phyloP scores from a whole-genome alignment of 2,329 filamentous ascomycete genomes.

The Fusarium poae region DNA sequence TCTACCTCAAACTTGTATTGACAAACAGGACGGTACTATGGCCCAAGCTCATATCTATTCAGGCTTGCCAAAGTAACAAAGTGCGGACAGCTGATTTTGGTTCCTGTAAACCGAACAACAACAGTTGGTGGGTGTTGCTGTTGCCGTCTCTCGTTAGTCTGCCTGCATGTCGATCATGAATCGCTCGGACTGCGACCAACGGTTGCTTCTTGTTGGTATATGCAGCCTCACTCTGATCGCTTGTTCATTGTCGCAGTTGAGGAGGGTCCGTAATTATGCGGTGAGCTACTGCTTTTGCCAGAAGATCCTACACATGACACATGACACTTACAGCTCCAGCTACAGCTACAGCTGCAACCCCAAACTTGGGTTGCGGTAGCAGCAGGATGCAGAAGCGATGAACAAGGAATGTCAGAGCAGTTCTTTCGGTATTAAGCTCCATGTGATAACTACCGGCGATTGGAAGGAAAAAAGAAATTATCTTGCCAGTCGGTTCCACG shows the following conservation, averaged over 20 bases:
- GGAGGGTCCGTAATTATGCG: conserved; percentile 17
- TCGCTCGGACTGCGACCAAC: conserved; percentile 3
- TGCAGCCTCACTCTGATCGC: conserved; percentile 23
- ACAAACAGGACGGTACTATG: background rate
- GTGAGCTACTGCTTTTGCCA: conserved; percentile 4
- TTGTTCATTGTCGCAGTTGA: conserved; percentile 12
- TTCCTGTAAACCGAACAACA: background rate
- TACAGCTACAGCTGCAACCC: background rate
- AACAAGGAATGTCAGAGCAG: background rate
- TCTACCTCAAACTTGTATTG: background rate
- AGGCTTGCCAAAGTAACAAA: background rate
- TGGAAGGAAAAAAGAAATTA: conserved; percentile 41
- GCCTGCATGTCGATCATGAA: conserved; percentile 3
- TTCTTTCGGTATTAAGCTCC: conserved; percentile 7
- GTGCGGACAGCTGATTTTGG: background rate
- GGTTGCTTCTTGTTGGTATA: conserved; percentile 7
- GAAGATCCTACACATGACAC: conserved; percentile 8
- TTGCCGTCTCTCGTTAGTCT: background rate
- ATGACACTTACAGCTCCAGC: background rate
- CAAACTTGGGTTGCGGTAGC: background rate
- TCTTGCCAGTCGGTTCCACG: conserved; percentile 37
- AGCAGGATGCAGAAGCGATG: background rate
- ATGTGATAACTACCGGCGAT: conserved; percentile 44
- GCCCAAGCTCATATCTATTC: conserved; percentile 2
- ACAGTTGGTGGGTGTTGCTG: background rate